Evolutionary conservation across 2,329 filamentous ascomycete species (phyloP), one percentile per base, ranked within the genome.

Genomic region (Coniochaeta sp.): DNA sequence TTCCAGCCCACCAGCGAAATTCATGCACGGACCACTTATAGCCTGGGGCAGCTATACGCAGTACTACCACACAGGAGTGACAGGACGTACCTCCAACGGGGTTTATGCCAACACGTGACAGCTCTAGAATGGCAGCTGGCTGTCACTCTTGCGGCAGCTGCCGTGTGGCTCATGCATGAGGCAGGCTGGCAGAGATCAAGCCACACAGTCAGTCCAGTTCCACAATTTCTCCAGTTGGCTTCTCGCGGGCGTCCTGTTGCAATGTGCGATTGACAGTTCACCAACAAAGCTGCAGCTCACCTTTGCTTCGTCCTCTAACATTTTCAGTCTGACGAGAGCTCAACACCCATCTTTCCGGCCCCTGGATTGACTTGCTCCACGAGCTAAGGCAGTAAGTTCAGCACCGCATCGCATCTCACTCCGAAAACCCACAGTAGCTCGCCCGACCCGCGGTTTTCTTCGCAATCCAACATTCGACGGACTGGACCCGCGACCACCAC

Each of bases 211-310:
- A n/a, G n/a, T n/a, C n/a, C n/a, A 52, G 47, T 30, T 52, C 47
- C 47, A 52, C 47, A 52, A 52, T n/a, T 52, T 16, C 9, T 22
- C 42, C 19, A 4, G n/a, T 32, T 8, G 24, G 42, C 42, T 47
- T 47, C 42, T 47, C 42, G 7, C 16, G 42, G 14, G 42, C n/a
- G 42, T 5, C 34, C 5, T 50, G 22, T 26, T 28, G 22, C 24
- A 50, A 50, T 28, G 22, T 5, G 44, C 19, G 22, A 26, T 28
- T 30, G 47, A 52, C 24, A 52, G 47, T 52, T 52, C 47, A 52
- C 47, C 47, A 52, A 52, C 47, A 52, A 52, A 26, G 47, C 47
- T 52, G 47, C 47, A 52, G 47, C 47, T 52, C 47, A 52, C 47
- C 22, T 52, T 52, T 17, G 47, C 47, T 52, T 17, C 14, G 4